A percentile compares a stretch with the other conserved stretches of the same genome.
phyloP scores from a whole-genome alignment of 1,284 basidiomycete genomes.

The Rhodotorula mucilaginosa region DNA sequence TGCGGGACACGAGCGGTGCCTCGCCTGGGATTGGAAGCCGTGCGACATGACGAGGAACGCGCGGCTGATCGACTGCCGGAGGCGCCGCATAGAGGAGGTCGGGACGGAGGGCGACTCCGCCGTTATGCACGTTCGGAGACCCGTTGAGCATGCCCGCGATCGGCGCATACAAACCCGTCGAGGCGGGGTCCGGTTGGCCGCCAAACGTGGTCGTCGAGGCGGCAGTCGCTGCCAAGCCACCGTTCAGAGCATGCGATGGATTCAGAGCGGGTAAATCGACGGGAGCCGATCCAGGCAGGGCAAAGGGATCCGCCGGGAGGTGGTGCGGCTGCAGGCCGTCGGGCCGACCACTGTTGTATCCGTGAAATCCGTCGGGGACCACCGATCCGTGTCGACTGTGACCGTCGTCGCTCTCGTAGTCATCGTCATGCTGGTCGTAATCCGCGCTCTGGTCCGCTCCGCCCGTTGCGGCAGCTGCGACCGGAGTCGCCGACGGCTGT shows the following conservation, averaged over 20 bases:
- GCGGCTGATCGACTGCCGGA: not conserved
- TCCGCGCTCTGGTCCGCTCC: not conserved
- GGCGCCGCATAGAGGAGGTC: not conserved
- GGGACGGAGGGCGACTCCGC: not conserved
- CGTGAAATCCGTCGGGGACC: not conserved
- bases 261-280: not conserved
- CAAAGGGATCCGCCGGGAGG: constrained; percentile 1
- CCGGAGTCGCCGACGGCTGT: not conserved
- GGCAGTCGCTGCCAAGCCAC: not conserved
- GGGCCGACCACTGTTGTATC: not conserved
- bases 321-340: not conserved
- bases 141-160: not conserved
- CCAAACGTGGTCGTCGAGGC: not conserved
- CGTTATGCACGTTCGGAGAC: not conserved
- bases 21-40: not conserved
- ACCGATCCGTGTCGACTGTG: constrained; percentile 1
- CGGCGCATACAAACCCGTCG: not conserved
- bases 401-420: constrained; percentile 1
- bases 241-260: not conserved
- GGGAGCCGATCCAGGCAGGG: not conserved
- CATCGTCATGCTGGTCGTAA: not conserved
- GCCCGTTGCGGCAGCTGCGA: not conserved
- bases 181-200: not conserved
- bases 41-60: constrained; percentile 3
- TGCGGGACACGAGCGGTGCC: constrained; percentile 1